Evolutionary conservation across 495 filamentous ascomycete genomes (phyloP).

Genomic region (Xylaria palmicola): DNA sequence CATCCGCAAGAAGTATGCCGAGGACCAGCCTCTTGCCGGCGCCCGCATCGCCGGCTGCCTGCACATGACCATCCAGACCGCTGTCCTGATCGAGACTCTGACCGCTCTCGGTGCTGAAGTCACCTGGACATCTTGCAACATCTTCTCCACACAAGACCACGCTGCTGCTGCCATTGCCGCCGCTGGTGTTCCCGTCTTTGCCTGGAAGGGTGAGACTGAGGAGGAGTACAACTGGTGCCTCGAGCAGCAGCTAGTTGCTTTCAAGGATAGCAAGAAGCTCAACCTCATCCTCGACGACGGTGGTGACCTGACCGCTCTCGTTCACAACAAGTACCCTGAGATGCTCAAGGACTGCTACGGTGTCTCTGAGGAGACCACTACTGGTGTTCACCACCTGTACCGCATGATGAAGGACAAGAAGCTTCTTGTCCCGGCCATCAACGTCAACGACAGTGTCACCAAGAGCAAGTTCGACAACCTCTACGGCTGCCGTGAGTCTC

Average conservation of each 20-base stretch:
- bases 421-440: slow-evolving; percentile 94
- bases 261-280: slow-evolving; percentile 94
- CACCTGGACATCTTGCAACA: slow-evolving; percentile 98
- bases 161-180: slow-evolving; percentile 96
- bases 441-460: slow-evolving; percentile 98
- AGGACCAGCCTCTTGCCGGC: slow-evolving; percentile 89
- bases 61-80: slow-evolving; percentile 99
- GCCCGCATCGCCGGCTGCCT: slow-evolving; percentile 91
- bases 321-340: slow-evolving; percentile 97
- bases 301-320: slow-evolving; percentile 93
- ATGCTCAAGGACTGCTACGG: slow-evolving; percentile 96
- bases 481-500: slow-evolving; percentile 98
- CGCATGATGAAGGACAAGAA: slow-evolving; percentile 89
- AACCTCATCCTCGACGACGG: slow-evolving; percentile 99
- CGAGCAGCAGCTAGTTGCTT: slow-evolving; percentile 94
- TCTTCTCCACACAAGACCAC: slow-evolving; percentile 99
- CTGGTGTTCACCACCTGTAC: slow-evolving; percentile 99
- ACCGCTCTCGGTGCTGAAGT: slow-evolving; percentile 92
- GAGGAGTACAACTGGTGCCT: slow-evolving; percentile 99
- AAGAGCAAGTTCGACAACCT: slow-evolving; percentile 99
- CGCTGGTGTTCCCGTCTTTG: slow-evolving; percentile 91
- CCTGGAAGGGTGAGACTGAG: slow-evolving; percentile 99
- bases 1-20: slow-evolving; percentile 85
- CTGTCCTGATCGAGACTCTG: slow-evolving; percentile 97
- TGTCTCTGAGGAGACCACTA: slow-evolving; percentile 99